Conservation (phyloP, 208 protist species). For the Herpetomonas samuelpessoai region DNA sequence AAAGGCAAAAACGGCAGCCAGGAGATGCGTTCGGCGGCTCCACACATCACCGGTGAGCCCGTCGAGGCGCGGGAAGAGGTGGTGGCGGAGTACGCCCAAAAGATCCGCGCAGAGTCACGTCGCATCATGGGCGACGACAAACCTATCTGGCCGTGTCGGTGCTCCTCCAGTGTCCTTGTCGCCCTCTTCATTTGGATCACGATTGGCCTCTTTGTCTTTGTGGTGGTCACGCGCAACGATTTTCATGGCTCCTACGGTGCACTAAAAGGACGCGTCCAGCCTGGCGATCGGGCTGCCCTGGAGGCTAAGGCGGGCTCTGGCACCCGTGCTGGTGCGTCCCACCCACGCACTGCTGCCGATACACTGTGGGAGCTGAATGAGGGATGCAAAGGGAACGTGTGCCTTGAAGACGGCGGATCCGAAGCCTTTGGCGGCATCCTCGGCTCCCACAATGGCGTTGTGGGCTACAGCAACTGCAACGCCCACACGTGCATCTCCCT, state of each 20-base stretch:
- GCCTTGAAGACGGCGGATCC: constrained; percentile 8
- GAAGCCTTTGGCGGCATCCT: constrained; percentile 40
- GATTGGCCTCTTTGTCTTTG: constrained; percentile 6
- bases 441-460: constrained; percentile 40
- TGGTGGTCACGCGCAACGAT: not conserved
- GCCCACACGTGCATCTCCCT: constrained; percentile 28
- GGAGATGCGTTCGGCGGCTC: not conserved
- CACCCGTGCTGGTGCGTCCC: no score
- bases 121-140: not conserved
- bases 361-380: not conserved
- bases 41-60: not conserved
- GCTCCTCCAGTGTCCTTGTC: constrained; percentile 6
- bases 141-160: constrained; percentile 3
- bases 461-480: constrained; percentile 75
- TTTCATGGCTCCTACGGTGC: not conserved
- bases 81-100: constrained; percentile 5
- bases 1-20: not conserved
- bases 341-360: not conserved
- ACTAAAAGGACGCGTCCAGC: not conserved
- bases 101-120: not conserved
- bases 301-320: not conserved
- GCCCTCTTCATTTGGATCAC: constrained; percentile 8
- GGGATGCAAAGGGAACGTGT: constrained; percentile 4
- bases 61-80: not conserved
- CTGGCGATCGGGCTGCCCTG: no score